These are phyloP conservation scores for Colletotrichum sp. DNA, from an alignment of 2,329 filamentous ascomycete genomes.

Conservation along the genomic window DNA sequence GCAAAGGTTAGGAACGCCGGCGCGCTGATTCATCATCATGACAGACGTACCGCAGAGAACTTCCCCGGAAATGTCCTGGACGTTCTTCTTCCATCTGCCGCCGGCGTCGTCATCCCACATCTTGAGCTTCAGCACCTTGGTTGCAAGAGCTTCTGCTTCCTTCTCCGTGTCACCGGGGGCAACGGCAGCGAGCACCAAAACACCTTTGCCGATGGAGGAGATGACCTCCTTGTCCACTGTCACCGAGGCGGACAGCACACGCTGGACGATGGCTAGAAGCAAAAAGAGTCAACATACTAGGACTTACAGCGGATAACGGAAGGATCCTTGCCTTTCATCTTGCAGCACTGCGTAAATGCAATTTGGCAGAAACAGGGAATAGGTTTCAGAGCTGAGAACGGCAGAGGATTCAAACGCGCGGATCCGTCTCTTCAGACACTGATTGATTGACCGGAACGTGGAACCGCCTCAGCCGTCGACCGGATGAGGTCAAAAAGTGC, in stretches of 20 bases:
- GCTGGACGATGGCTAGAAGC: constrained; percentile 84
- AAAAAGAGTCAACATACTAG: constrained; percentile 20
- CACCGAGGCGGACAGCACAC: constrained; percentile 93
- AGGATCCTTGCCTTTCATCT: constrained; percentile 41
- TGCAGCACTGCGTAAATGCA: not conserved
- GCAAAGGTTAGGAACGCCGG: constrained; percentile 1
- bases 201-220: constrained; percentile 87
- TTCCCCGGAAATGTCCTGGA: constrained; percentile 88
- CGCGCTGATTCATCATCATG: not conserved
- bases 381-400: not conserved
- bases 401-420: not conserved
- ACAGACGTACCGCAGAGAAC: constrained; percentile 83
- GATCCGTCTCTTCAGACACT: not conserved
- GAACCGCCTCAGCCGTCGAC: not conserved
- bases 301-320: constrained; percentile 8
- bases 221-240: constrained; percentile 90
- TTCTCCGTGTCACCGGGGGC: constrained; percentile 89
- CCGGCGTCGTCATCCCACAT: constrained; percentile 87
- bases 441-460: not conserved
- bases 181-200: constrained; percentile 91
- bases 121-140: constrained; percentile 87
- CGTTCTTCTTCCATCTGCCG: constrained; percentile 85
- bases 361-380: not conserved
- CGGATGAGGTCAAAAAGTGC: not conserved
- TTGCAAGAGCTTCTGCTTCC: constrained; percentile 82